Conservation (phyloP, 2,329 filamentous ascomycete genomes). For the Colletotrichum higginsianum region DNA sequence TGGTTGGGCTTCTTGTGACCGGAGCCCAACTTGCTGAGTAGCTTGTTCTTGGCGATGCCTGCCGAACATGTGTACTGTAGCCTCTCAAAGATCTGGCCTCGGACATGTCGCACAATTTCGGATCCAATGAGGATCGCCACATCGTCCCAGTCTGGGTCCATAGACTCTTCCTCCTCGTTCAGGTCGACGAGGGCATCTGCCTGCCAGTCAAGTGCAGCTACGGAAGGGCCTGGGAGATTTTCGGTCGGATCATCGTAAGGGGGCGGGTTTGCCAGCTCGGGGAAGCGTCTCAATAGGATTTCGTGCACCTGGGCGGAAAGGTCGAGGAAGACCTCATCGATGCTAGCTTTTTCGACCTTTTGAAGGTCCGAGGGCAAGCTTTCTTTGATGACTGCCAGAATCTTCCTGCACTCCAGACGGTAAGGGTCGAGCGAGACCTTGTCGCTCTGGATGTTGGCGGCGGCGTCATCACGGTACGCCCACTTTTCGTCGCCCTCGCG, state of each 20-base stretch:
- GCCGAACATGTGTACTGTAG: slow-evolving; percentile 93
- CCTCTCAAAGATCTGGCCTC: slow-evolving; percentile 76
- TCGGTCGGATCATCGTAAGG: slow-evolving; percentile 82
- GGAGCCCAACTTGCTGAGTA: slow-evolving; percentile 94
- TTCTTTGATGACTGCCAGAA: slow-evolving; percentile 84
- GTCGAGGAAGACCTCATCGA: slow-evolving; percentile 97
- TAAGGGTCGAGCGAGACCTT: slow-evolving; percentile 98
- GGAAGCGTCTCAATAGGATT: slow-evolving; percentile 81
- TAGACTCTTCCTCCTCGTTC: slow-evolving; percentile 80
- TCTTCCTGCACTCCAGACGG: slow-evolving; percentile 85
- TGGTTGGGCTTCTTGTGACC: slow-evolving; percentile 93
- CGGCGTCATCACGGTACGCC: slow-evolving; percentile 89
- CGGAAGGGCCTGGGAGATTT: slow-evolving; percentile 77
- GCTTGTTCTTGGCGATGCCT: slow-evolving; percentile 91
- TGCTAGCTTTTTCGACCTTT: slow-evolving; percentile 91
- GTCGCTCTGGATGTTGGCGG: slow-evolving; percentile 84
- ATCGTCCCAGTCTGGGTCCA: slow-evolving; percentile 97
- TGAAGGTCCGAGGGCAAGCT: slow-evolving; percentile 76
- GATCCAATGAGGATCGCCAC: slow-evolving; percentile 88
- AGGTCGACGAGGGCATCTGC: slow-evolving; percentile 87
- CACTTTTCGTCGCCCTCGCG: slow-evolving; percentile 92
- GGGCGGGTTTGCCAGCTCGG: slow-evolving; percentile 77
- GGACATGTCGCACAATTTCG: slow-evolving; percentile 86
- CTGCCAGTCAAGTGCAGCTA: slow-evolving; percentile 84
- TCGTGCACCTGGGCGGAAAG: slow-evolving; percentile 87